A percentile compares a stretch with the other conserved stretches of the same genome.
Conservation (phyloP, 2,329 filamentous ascomycete genomes). For the Calycina marina region DNA sequence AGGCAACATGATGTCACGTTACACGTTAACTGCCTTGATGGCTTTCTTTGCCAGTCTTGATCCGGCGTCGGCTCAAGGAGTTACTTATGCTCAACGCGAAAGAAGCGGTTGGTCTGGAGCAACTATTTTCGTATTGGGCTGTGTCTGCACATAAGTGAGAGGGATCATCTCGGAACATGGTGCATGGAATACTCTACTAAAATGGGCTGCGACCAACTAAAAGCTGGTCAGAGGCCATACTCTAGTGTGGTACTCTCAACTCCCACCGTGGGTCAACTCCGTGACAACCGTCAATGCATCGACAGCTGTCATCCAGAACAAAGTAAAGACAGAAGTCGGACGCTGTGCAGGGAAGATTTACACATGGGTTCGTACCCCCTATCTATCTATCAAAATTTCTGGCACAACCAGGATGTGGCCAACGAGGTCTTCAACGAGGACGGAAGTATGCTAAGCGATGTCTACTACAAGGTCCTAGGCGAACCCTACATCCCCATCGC, state of each 20-base stretch:
- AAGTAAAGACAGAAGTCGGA: constrained; percentile 41
- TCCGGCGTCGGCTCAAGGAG: constrained; percentile 8
- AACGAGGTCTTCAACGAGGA: constrained; percentile 49
- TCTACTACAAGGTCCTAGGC: constrained; percentile 42
- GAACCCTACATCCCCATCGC: constrained; percentile 41
- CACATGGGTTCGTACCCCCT: constrained; percentile 33
- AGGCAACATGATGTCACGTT: constrained; percentile 11
- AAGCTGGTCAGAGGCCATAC: constrained; percentile 49
- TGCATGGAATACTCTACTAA: too few relatives aligned
- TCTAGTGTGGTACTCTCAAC: constrained; percentile 36
- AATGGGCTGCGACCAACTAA: constrained; percentile 28
- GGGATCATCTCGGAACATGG: too few relatives aligned
- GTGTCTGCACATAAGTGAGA: too few relatives aligned
- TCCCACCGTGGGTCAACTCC: constrained; percentile 32
- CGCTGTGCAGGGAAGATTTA: constrained; percentile 46
- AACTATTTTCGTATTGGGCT: constrained; percentile 20
- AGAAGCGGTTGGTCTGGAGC: constrained; percentile 18
- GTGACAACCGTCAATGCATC: constrained; percentile 24
- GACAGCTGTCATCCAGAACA: constrained; percentile 37
- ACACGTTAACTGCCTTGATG: constrained; percentile 10
- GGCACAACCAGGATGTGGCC: constrained; percentile 32
- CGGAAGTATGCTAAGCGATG: constrained; percentile 34
- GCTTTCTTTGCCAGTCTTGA: constrained; percentile 11
- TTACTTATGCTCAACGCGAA: constrained; percentile 14
- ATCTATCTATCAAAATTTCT: not conserved